Conservation (phyloP, 306 rosid species). For the Corylus heterophylla region DNA sequence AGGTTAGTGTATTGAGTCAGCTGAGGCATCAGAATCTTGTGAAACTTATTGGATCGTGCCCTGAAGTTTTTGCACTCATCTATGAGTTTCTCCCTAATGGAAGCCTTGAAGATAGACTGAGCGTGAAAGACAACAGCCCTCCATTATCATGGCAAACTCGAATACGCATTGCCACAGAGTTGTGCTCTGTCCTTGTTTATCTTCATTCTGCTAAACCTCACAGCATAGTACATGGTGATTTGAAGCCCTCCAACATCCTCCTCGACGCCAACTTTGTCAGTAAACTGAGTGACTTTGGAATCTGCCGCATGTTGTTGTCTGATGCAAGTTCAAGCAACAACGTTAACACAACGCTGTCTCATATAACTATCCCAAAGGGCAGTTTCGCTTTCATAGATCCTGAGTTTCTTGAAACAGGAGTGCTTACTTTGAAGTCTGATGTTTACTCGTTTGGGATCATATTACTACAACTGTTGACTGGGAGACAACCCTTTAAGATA, state of each 20-base stretch:
- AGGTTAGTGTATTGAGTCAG: slow-evolving; percentile 50
- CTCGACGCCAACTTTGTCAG: slow-evolving; percentile 44
- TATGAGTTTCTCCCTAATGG: slow-evolving; percentile 60
- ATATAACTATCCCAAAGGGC: slow-evolving; percentile 49
- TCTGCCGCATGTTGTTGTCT: slow-evolving; percentile 39
- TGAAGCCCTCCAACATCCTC: slow-evolving; percentile 56
- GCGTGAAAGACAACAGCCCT: slow-evolving; percentile 43
- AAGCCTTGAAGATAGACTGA: slow-evolving; percentile 56
- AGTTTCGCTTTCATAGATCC: slow-evolving; percentile 49
- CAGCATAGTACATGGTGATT: slow-evolving; percentile 52
- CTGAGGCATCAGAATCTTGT: slow-evolving; percentile 54
- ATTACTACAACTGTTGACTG: slow-evolving; percentile 42
- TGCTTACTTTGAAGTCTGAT: slow-evolving; percentile 50
- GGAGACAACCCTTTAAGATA: slow-evolving; percentile 36
- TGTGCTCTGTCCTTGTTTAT: slow-evolving; percentile 52
- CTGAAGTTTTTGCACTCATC: slow-evolving; percentile 43
- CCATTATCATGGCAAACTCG: slow-evolving; percentile 60
- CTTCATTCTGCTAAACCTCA: slow-evolving; percentile 55
- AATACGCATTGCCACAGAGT: slow-evolving; percentile 42
- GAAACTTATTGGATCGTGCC: slow-evolving; percentile 53
- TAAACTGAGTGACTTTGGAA: slow-evolving; percentile 64
- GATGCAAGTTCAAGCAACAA: slow-evolving; percentile 26
- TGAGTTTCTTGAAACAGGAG: slow-evolving; percentile 41
- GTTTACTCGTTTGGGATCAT: slow-evolving; percentile 58
- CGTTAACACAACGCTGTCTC: slow-evolving; percentile 21